Base-by-base conservation (phyloP, 805 yeast species). In the Candida sithepensis region DNA sequence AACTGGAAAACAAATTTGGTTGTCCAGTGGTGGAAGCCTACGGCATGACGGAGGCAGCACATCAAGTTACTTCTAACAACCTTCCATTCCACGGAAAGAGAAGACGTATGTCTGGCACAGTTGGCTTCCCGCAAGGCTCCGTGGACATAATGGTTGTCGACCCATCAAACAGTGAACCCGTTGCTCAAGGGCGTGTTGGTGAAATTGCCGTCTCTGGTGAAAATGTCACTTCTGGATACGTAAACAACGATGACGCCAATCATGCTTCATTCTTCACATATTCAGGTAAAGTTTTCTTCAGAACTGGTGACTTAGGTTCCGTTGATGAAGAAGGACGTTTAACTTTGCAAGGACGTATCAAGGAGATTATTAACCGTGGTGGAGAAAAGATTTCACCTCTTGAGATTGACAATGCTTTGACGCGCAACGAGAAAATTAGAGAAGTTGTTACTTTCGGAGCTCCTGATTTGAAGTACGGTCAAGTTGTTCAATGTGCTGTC, bases 31-130 rank as follows among this genome's bases (percentile, higher is more conserved):
- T 84, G 14, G 91, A 84, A 62, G 90, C 90, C 0, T 84, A 84
- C 59, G 90, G 89, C 4, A 84, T 84, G 88, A 84, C 90, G 2
- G 91, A 84, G 60, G 88, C 88, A 1, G 74, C 87, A n/a, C 90
- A 84, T 63, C 89, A 84, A 63, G 85, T 84, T 83, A 80, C 87
- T 10, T 82, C 89, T 2, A 84, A 84, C 64, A 74, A 78, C 53
- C 65, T 83, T 38, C 87, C 88, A 33, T 50, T 55, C 21, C 56
- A 51, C 37, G 58, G 58, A 14, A 82, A 85, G 10, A 84, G 82
- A 13, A 63, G 73, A 50, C 72, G 88, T 52, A 79, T 77, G 64
- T 79, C 88, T 9, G 88, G 89, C 14, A 81, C 89, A 4, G 89
- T 84, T 20, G 68, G 68, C 30, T 48, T 52, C 40, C 88, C 89